Conservation (phyloP, 805 yeast species). For the Wickerhamiella spandovensis region DNA sequence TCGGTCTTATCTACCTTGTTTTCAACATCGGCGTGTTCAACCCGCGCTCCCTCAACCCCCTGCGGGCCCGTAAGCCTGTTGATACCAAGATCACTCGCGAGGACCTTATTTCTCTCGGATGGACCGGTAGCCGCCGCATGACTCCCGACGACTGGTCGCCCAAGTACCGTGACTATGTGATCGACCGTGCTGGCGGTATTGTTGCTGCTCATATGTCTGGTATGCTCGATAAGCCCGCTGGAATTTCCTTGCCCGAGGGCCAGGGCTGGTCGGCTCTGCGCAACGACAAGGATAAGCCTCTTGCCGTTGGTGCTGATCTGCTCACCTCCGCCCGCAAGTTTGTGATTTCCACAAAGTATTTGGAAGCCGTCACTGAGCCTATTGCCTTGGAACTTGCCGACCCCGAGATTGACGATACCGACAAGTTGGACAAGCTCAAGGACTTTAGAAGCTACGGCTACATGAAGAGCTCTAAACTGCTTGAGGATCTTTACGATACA, state of each 20-base stretch:
- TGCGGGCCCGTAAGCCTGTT: constrained; percentile 11
- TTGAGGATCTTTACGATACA: constrained; percentile 14
- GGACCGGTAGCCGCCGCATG: constrained; percentile 87
- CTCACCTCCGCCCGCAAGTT: constrained; percentile 15
- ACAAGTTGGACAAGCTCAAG: constrained; percentile 8
- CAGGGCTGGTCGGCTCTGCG: constrained; percentile 50
- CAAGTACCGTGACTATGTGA: constrained; percentile 47
- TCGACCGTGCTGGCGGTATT: constrained; percentile 53
- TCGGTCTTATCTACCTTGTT: constrained; percentile 38
- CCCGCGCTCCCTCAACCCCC: constrained; percentile 46
- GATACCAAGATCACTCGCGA: constrained; percentile 31
- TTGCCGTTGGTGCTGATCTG: constrained; percentile 8
- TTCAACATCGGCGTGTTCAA: constrained; percentile 64
- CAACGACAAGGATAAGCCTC: neutral
- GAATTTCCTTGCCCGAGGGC: constrained; percentile 51
- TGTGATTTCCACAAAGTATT: constrained; percentile 14
- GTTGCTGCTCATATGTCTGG: constrained; percentile 68
- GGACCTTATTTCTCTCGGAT: constrained; percentile 55
- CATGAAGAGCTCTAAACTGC: constrained; percentile 14
- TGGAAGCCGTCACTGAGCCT: constrained; percentile 7
- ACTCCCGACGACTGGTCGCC: constrained; percentile 58
- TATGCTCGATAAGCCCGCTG: constrained; percentile 43
- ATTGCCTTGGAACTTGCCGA: constrained; percentile 4
- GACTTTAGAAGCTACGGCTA: constrained; percentile 21
- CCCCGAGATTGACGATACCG: constrained; percentile 7